Evolutionary conservation across 2,329 filamentous ascomycete genomes (phyloP).

Genomic region (Neofusicoccum ribis): DNA sequence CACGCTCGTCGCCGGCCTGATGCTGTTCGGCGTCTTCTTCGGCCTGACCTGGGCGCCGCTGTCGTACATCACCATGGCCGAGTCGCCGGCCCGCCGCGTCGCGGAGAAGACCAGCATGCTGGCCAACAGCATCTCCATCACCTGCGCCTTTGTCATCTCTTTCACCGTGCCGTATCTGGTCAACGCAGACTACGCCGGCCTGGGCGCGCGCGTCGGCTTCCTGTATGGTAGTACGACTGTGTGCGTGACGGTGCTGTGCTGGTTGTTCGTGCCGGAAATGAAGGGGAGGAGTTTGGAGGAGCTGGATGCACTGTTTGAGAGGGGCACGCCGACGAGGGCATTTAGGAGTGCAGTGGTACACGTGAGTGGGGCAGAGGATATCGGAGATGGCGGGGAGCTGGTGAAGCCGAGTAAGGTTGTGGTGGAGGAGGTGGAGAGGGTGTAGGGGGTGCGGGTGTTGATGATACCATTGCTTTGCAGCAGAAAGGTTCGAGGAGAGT

Average conservation of each 20-base stretch:
- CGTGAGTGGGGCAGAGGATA: not conserved
- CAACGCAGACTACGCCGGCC: slow-evolving; percentile 49
- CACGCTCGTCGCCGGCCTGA: slow-evolving; percentile 58
- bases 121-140: slow-evolving; percentile 45
- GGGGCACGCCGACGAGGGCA: not conserved
- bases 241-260: slow-evolving; percentile 37
- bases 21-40: slow-evolving; percentile 64
- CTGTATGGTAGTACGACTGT: slow-evolving; percentile 25
- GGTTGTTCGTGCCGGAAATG: slow-evolving; percentile 37
- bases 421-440: slow-evolving; percentile 12
- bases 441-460: not conserved
- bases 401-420: not conserved
- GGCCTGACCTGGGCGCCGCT: slow-evolving; percentile 59
- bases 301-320: slow-evolving; percentile 38
- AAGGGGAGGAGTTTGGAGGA: slow-evolving; percentile 36
- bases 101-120: slow-evolving; percentile 66
- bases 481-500: not conserved
- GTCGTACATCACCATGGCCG: slow-evolving; percentile 50
- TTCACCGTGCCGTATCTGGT: slow-evolving; percentile 66
- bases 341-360: not conserved
- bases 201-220: slow-evolving; percentile 43
- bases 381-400: not conserved
- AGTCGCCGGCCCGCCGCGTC: slow-evolving; percentile 70
- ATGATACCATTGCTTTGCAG: not conserved
- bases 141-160: slow-evolving; percentile 56